A percentile compares a stretch with the other conserved stretches of the same genome.
Evolutionary conservation across 495 filamentous ascomycete genomes (phyloP).

Genomic region (Neurospora sp.): DNA sequence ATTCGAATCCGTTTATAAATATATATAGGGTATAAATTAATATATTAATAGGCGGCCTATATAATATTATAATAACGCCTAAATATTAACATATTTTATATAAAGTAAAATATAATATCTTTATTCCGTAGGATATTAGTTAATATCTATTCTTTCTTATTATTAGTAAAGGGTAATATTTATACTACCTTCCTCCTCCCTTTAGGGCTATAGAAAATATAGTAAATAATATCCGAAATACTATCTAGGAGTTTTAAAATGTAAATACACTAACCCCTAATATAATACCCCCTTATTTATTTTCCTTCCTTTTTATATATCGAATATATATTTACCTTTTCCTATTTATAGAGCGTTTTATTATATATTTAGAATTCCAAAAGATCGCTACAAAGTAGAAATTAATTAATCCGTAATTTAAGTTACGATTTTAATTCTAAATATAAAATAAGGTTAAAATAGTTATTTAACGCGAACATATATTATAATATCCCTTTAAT

Average conservation of each 20-base stretch:
- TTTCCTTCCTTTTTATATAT: background rate
- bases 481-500: background rate
- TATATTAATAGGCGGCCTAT: too few relatives aligned
- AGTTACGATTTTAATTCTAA: background rate
- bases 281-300: background rate
- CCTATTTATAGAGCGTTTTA: background rate
- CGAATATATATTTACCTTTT: background rate
- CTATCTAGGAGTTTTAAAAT: background rate
- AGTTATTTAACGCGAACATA: background rate
- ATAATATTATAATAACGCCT: too few relatives aligned
- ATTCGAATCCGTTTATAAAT: too few relatives aligned
- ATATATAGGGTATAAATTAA: too few relatives aligned
- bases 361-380: background rate
- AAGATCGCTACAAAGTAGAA: background rate
- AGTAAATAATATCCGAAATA: background rate
- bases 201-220: background rate
- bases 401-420: background rate
- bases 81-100: too few relatives aligned
- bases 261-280: background rate
- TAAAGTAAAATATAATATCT: too few relatives aligned
- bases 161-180: background rate
- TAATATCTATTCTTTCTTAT: background rate
- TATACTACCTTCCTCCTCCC: background rate
- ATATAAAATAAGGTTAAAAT: background rate
- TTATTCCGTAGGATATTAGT: too few relatives aligned